These are phyloP conservation scores for Boletus tomentosulus DNA, from an alignment of 768 basidiomycete species.

Conservation along the genomic window DNA sequence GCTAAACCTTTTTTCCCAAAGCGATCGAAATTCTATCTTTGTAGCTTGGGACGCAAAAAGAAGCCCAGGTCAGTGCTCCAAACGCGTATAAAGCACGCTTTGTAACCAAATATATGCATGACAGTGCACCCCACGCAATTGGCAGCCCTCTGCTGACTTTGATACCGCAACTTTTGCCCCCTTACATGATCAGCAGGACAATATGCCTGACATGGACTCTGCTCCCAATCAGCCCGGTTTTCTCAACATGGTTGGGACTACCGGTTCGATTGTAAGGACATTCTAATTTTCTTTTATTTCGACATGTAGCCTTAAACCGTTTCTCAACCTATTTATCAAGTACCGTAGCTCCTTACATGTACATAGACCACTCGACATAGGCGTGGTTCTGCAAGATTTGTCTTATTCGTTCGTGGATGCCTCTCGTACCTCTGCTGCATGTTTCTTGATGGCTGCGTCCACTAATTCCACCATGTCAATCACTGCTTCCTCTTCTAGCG, in stretches of 20 bases:
- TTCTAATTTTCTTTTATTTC: no score
- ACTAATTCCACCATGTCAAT: slow-evolving; percentile 46
- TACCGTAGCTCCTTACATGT: no score
- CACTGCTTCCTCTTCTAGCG: slow-evolving; percentile 51
- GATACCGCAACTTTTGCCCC: not conserved
- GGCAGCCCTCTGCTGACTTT: not conserved
- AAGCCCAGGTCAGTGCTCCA: not conserved
- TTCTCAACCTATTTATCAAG: no score
- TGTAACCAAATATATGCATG: not conserved
- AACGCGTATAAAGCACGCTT: not conserved
- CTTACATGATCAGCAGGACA: not conserved
- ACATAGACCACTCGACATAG: not conserved
- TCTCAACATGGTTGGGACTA: no score
- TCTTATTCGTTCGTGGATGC: not conserved
- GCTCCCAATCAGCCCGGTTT: not conserved
- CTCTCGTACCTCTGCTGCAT: not conserved
- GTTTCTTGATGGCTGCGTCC: slow-evolving; percentile 33
- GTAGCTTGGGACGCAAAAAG: not conserved
- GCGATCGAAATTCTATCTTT: slow-evolving; percentile 8
- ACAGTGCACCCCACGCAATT: not conserved
- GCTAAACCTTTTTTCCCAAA: slow-evolving; percentile 1
- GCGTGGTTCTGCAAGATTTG: not conserved
- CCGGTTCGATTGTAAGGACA: not conserved
- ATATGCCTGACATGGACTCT: no score
- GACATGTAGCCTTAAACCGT: not conserved